Conservation (phyloP, 768 basidiomycete genomes). For the Cystoderma amianthinum region DNA sequence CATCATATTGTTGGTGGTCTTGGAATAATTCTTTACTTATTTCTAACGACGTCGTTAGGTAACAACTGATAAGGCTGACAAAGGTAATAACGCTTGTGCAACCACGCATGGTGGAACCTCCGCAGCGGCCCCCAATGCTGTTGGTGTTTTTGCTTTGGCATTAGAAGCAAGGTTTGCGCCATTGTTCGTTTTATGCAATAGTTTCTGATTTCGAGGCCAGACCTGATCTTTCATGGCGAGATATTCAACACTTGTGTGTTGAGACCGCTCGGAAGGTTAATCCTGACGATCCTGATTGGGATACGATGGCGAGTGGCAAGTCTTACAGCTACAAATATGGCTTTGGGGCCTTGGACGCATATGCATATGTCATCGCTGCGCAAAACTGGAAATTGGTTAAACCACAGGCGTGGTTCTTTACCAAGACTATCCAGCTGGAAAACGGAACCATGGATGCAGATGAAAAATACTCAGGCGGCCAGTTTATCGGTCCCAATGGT, state of each 20-base stretch:
- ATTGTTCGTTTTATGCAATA: background rate
- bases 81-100: constrained; percentile 79
- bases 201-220: constrained; percentile 24
- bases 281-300: constrained; percentile 91
- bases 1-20: constrained; percentile 74
- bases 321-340: constrained; percentile 88
- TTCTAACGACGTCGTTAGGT: constrained; percentile 58
- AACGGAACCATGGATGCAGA: constrained; percentile 50
- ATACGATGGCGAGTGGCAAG: constrained; percentile 64
- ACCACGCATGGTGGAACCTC: constrained; percentile 90
- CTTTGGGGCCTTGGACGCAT: constrained; percentile 84
- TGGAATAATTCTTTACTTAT: too few relatives aligned
- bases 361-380: constrained; percentile 73
- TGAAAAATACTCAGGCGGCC: constrained; percentile 54
- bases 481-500: constrained; percentile 59
- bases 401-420: constrained; percentile 87
- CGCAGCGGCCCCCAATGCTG: constrained; percentile 95
- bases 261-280: constrained; percentile 74
- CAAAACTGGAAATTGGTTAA: constrained; percentile 83
- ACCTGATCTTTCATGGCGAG: constrained; percentile 95
- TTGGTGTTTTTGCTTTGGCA: constrained; percentile 88
- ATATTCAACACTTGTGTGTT: constrained; percentile 87
- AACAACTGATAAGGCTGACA: constrained; percentile 94
- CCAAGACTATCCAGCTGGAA: constrained; percentile 62
- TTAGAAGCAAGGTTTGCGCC: constrained; percentile 66